Conservation (phyloP, 2,329 filamentous ascomycete species). For the Thelonectria discophora region DNA sequence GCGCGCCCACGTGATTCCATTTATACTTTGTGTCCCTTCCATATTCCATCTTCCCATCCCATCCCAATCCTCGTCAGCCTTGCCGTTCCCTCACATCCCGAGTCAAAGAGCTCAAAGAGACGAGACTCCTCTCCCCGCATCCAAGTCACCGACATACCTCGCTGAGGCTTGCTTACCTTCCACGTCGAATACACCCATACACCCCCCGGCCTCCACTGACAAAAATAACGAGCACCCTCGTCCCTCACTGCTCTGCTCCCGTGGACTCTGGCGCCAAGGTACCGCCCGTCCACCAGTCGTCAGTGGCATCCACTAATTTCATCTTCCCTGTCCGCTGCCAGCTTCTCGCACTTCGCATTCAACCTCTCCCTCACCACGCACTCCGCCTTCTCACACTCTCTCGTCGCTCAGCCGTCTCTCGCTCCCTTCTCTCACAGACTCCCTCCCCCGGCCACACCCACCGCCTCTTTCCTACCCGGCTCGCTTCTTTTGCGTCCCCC, state of each 20-base stretch:
- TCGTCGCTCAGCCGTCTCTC: constrained; percentile 1
- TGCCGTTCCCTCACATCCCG: too few species aligned
- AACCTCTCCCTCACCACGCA: constrained; percentile 11
- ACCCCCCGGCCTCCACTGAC: constrained; percentile 12
- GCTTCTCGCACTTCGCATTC: neutral
- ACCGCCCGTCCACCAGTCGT: constrained; percentile 5
- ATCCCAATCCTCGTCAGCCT: neutral
- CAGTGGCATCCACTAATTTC: constrained; percentile 14
- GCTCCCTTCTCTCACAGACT: neutral
- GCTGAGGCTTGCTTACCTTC: neutral
- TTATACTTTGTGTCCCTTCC: too few species aligned
- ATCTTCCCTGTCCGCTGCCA: neutral
- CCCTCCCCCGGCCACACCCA: neutral
- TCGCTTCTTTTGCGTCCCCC: constrained; percentile 4
- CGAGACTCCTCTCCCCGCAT: neutral
- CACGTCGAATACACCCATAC: neutral
- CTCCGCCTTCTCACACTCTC: neutral
- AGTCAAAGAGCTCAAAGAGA: too few species aligned
- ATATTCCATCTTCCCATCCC: neutral
- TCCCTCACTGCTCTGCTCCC: neutral
- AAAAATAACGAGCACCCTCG: constrained; percentile 11
- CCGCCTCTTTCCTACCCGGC: constrained; percentile 1
- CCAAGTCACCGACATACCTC: neutral
- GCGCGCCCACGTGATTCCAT: too few species aligned
- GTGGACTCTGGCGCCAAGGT: neutral